phyloP scores from a whole-genome alignment of 2,329 filamentous ascomycete genomes.

The Ophiostoma novo-ulmi region DNA sequence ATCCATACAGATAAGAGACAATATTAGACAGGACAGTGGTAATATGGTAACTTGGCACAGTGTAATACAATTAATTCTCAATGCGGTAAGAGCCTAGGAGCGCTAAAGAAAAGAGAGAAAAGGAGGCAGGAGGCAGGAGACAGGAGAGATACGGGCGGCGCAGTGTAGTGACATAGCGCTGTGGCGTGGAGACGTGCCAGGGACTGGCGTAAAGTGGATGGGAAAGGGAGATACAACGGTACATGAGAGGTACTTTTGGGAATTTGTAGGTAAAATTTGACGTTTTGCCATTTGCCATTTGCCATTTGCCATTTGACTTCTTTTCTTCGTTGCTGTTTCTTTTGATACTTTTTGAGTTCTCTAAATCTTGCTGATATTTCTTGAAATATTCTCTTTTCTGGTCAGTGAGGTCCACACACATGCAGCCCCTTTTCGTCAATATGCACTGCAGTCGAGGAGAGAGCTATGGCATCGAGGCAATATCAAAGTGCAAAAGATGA shows the following conservation, averaged over 20 bases:
- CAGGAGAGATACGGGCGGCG: constrained; percentile 10
- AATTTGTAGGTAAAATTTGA: background rate
- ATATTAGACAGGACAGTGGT: background rate
- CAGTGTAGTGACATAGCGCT: background rate
- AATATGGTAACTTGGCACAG: background rate
- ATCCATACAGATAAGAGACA: background rate
- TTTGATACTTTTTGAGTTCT: background rate
- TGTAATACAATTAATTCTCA: background rate
- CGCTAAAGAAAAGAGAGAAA: background rate
- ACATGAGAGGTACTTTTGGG: background rate
- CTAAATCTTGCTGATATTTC: background rate
- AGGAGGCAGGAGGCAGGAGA: background rate
- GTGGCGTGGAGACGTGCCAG: constrained; percentile 3
- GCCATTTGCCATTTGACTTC: too few species aligned
- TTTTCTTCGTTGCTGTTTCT: background rate
- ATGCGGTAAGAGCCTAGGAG: background rate
- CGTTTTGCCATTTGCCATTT: background rate
- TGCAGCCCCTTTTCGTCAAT: background rate
- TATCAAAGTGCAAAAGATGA: background rate
- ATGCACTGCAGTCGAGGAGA: background rate
- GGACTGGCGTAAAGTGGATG: constrained; percentile 13
- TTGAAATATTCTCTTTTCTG: background rate
- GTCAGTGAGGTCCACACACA: background rate
- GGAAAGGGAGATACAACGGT: background rate
- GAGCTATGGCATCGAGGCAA: background rate